phyloP scores from a whole-genome alignment of 2,329 filamentous ascomycete genomes.

The Simplicillium aogashimaense region DNA sequence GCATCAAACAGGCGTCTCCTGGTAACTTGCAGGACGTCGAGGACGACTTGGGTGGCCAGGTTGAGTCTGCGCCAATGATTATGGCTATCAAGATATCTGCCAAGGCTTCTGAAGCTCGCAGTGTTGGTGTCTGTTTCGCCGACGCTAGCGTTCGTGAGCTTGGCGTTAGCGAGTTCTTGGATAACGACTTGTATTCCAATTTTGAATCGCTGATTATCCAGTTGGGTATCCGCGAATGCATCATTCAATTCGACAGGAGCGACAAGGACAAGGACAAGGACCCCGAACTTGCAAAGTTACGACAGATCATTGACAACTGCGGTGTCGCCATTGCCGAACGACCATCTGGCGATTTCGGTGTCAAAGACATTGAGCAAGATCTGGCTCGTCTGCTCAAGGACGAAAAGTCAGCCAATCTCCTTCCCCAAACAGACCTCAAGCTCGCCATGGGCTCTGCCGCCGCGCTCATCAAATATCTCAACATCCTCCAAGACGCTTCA shows the following conservation, averaged over 20 bases:
- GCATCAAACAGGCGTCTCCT: constrained; percentile 84
- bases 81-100: constrained; percentile 86
- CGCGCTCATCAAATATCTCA: constrained; percentile 88
- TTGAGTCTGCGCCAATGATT: constrained; percentile 89
- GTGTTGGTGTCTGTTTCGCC: constrained; percentile 91
- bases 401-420: constrained; percentile 62
- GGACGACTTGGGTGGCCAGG: constrained; percentile 78
- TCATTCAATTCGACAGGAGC: constrained; percentile 68
- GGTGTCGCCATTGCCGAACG: constrained; percentile 84
- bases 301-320: constrained; percentile 83
- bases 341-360: constrained; percentile 66
- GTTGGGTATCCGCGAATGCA: constrained; percentile 85
- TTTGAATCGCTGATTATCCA: constrained; percentile 96
- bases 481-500: constrained; percentile 77
- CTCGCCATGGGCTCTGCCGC: constrained; percentile 93
- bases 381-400: constrained; percentile 79
- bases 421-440: constrained; percentile 88
- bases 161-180: constrained; percentile 95
- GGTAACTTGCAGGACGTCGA: constrained; percentile 96
- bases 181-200: constrained; percentile 97
- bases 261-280: constrained; percentile 85
- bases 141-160: constrained; percentile 94
- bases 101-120: constrained; percentile 76
- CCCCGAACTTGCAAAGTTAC: constrained; percentile 76
- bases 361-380: constrained; percentile 92